Evolutionary conservation across 176 grass and related monocot genomes (phyloP).

Genomic region (Leersia perrieri): DNA sequence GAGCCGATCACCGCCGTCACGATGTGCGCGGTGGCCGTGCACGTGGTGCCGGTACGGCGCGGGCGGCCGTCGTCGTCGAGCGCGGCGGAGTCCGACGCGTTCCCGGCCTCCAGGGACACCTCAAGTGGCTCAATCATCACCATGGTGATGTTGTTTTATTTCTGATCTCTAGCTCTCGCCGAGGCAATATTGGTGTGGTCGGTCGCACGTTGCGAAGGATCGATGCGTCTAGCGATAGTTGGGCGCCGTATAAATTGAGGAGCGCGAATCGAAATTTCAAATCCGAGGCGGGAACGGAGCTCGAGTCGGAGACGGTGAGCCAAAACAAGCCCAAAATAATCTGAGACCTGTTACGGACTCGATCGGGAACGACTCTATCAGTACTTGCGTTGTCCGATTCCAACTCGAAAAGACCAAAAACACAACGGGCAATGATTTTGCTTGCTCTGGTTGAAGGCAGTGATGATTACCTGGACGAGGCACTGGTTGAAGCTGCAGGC

Average conservation of each 20-base stretch:
- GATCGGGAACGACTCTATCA: too few relatives aligned
- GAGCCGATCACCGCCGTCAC: constrained; percentile 60
- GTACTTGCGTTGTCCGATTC: too few relatives aligned
- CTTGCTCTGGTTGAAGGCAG: too few relatives aligned
- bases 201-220: too few relatives aligned
- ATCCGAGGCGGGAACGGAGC: not conserved
- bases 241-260: not conserved
- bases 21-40: constrained; percentile 61
- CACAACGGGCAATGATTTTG: too few relatives aligned
- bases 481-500: too few relatives aligned
- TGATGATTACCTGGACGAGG: too few relatives aligned
- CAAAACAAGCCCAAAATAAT: too few relatives aligned
- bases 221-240: not conserved
- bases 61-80: constrained; percentile 44
- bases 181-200: not conserved
- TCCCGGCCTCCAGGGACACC: constrained; percentile 37
- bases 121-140: constrained; percentile 8
- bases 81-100: not conserved
- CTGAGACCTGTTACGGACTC: too few relatives aligned
- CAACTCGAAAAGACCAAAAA: too few relatives aligned
- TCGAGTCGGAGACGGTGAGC: too few relatives aligned
- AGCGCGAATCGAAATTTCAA: not conserved
- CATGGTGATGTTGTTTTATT: not conserved
- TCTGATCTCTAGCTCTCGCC: too few relatives aligned
- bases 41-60: constrained; percentile 31